Conservation (phyloP, 495 filamentous ascomycete species). For the Cetradonia linearis region DNA sequence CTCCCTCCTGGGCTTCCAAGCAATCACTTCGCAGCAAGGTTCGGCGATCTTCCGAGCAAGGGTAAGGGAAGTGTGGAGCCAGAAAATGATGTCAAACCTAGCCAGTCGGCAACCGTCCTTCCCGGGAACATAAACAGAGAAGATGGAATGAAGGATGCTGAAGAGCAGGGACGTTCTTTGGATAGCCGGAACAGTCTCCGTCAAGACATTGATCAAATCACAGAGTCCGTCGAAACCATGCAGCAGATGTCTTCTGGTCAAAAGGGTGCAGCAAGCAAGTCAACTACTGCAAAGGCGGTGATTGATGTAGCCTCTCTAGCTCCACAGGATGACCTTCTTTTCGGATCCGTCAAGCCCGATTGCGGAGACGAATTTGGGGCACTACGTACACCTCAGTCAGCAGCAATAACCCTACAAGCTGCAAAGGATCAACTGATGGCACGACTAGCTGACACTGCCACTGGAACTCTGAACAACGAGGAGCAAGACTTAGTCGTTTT, state of each 20-base stretch:
- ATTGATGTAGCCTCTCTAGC: neutral
- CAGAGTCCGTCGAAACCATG: slow-evolving; percentile 3
- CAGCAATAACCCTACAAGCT: slow-evolving; percentile 43
- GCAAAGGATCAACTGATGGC: slow-evolving; percentile 53
- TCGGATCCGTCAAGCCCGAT: slow-evolving; percentile 15
- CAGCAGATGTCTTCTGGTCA: neutral
- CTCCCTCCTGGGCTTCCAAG: slow-evolving; percentile 17
- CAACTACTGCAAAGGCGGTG: neutral
- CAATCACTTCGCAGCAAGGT: slow-evolving; percentile 8
- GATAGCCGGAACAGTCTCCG: neutral
- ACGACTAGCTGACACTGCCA: slow-evolving; percentile 41
- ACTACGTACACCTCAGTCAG: slow-evolving; percentile 45
- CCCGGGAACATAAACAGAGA: neutral
- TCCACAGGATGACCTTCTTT: slow-evolving; percentile 6
- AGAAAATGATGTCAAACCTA: neutral
- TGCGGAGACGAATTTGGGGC: slow-evolving; percentile 40
- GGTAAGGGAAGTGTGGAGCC: neutral
- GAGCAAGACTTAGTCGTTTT: slow-evolving; percentile 38
- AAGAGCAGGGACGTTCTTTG: neutral
- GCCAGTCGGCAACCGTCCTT: neutral
- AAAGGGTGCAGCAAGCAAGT: neutral
- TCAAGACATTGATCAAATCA: slow-evolving; percentile 7
- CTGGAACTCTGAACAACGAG: slow-evolving; percentile 35
- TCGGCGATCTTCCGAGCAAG: slow-evolving; percentile 6
- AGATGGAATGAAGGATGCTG: neutral